Evolutionary conservation across 768 basidiomycete species (phyloP).

Genomic region (Tulasnella sp.): DNA sequence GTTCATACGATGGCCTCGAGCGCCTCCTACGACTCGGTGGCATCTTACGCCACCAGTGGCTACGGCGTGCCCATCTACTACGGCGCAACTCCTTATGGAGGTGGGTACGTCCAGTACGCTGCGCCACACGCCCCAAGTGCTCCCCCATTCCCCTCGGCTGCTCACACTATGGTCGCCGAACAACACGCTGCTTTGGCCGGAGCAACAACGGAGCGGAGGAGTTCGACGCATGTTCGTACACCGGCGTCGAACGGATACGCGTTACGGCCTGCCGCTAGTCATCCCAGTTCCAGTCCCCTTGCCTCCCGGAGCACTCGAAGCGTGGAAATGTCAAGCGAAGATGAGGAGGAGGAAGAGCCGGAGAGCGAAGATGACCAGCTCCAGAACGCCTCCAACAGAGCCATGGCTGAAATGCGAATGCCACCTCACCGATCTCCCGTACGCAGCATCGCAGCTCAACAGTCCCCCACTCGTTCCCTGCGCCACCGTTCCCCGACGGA

Average conservation of each 20-base stretch:
- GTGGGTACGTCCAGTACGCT: not conserved
- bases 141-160: not conserved
- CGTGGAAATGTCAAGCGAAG: slow-evolving; percentile 10
- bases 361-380: slow-evolving; percentile 2
- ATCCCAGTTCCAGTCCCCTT: slow-evolving; percentile 13
- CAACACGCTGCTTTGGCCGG: not conserved
- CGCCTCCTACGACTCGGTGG: slow-evolving; percentile 14
- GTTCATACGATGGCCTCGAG: slow-evolving; percentile 4
- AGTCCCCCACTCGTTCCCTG: not conserved
- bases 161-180: not conserved
- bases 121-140: not conserved
- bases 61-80: slow-evolving; percentile 1
- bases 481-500: not conserved
- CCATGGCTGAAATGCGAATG: not conserved
- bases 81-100: slow-evolving; percentile 1
- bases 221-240: slow-evolving; percentile 7
- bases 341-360: slow-evolving; percentile 17
- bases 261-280: slow-evolving; percentile 9
- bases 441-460: not conserved
- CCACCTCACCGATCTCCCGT: not conserved
- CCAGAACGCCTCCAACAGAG: slow-evolving; percentile 5
- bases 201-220: not conserved
- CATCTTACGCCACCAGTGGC: slow-evolving; percentile 3
- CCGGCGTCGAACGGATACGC: slow-evolving; percentile 8
- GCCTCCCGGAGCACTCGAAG: slow-evolving; percentile 11